A percentile compares a stretch with the other conserved stretches of the same genome.
Conservation (phyloP, 805 yeast species). For the Pichia nanzhaoensis region DNA sequence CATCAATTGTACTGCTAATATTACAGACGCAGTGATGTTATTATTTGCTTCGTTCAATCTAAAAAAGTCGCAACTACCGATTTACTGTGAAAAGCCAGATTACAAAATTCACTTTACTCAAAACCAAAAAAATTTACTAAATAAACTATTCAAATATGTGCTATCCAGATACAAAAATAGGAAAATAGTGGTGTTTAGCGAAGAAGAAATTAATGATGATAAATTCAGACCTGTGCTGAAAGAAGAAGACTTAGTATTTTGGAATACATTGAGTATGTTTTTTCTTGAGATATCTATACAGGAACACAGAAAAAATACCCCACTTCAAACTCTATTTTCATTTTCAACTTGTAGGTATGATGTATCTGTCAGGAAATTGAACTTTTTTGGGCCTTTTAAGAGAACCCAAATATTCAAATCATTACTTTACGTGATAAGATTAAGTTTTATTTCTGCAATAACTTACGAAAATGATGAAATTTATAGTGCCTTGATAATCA, state of each 20-base stretch:
- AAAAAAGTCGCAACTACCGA: background rate
- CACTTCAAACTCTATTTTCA: conserved; percentile 4
- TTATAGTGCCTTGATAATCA: background rate
- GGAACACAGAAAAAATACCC: background rate
- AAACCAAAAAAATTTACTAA: background rate
- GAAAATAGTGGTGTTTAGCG: background rate
- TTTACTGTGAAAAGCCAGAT: background rate
- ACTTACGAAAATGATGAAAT: conserved; percentile 1
- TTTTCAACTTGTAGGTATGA: conserved; percentile 3
- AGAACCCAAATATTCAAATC: conserved; percentile 4
- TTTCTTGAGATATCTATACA: conserved; percentile 3
- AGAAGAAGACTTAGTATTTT: background rate
- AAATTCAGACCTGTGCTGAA: background rate
- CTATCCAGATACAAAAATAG: background rate
- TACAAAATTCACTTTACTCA: background rate
- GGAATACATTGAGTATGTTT: background rate
- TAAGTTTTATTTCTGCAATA: conserved; percentile 2
- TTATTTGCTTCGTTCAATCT: conserved; percentile 4
- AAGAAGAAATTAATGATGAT: background rate
- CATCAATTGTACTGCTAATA: background rate
- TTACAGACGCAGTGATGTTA: conserved; percentile 2
- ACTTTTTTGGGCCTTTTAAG: conserved; percentile 3
- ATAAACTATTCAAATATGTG: background rate
- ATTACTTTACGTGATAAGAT: conserved; percentile 5
- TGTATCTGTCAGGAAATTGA: background rate